Evolutionary conservation across 2,329 filamentous ascomycete species (phyloP).

Genomic region (Thelonectria discophora): DNA sequence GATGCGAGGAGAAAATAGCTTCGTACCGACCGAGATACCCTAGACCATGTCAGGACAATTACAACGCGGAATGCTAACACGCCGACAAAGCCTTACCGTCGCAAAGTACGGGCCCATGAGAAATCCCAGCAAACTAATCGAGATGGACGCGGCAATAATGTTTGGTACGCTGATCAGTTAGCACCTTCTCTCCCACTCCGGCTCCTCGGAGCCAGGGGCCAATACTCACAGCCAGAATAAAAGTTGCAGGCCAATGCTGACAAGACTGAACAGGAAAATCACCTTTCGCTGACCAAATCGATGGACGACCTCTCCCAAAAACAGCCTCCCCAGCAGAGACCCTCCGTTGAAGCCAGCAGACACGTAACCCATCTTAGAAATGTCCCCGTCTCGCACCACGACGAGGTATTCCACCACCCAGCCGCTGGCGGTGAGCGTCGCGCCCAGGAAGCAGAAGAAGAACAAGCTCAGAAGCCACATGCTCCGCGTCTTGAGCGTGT

Average conservation of each 20-base stretch:
- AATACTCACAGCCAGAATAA: constrained; percentile 66
- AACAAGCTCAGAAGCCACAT: constrained; percentile 69
- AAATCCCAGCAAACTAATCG: constrained; percentile 64
- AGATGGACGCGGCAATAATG: constrained; percentile 60
- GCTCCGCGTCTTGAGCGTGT: constrained; percentile 53
- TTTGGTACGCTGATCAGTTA: constrained; percentile 49
- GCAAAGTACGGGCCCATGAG: constrained; percentile 68
- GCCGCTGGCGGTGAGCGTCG: constrained; percentile 62
- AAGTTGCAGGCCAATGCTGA: constrained; percentile 64
- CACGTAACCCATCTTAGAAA: constrained; percentile 69
- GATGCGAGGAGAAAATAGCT: constrained; percentile 55
- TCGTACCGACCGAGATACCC: constrained; percentile 63
- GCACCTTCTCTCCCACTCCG: fast-evolving
- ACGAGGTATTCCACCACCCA: constrained; percentile 74
- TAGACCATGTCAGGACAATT: constrained; percentile 33
- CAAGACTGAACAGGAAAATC: constrained; percentile 61
- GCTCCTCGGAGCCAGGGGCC: too few species aligned
- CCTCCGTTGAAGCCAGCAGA: constrained; percentile 69
- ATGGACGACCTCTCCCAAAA: constrained; percentile 68
- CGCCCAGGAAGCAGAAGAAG: constrained; percentile 71
- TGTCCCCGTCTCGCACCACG: constrained; percentile 63
- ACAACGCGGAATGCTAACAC: background rate
- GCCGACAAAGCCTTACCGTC: constrained; percentile 51
- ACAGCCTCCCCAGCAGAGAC: constrained; percentile 62
- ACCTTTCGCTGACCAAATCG: constrained; percentile 66